phyloP scores from a whole-genome alignment of 768 basidiomycete genomes.

The Hygrocybe coccinea region DNA sequence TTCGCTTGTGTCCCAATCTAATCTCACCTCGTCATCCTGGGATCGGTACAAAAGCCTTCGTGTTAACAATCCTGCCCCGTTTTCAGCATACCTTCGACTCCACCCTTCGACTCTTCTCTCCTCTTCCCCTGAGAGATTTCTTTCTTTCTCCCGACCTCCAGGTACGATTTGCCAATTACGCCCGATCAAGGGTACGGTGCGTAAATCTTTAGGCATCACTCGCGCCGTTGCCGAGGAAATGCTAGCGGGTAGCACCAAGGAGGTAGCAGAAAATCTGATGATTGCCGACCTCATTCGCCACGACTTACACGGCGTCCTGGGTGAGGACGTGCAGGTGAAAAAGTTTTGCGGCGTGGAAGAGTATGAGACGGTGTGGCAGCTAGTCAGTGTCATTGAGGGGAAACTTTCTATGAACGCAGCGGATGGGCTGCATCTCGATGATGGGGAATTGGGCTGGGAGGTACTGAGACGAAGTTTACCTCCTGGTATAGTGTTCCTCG shows the following conservation, averaged over 20 bases:
- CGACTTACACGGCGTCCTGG: constrained; percentile 81
- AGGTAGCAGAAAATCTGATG: constrained; percentile 96
- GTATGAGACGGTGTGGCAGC: constrained; percentile 91
- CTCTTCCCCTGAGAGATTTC: constrained; percentile 89
- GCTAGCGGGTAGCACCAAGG: constrained; percentile 68
- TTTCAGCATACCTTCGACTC: constrained; percentile 76
- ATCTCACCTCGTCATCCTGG: constrained; percentile 53
- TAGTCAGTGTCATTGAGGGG: constrained; percentile 91
- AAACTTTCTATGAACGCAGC: constrained; percentile 35
- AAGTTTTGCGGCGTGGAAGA: constrained; percentile 87
- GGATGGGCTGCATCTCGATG: constrained; percentile 21
- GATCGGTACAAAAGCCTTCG: constrained; percentile 70
- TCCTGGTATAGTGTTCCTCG: constrained; percentile 52
- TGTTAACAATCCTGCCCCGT: constrained; percentile 78
- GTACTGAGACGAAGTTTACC: constrained; percentile 76
- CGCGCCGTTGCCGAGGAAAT: constrained; percentile 61
- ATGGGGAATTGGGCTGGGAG: constrained; percentile 67
- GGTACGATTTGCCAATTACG: constrained; percentile 70
- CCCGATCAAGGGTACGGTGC: constrained; percentile 91
- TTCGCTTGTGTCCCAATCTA: constrained; percentile 11
- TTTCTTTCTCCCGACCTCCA: constrained; percentile 71
- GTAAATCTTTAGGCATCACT: constrained; percentile 60
- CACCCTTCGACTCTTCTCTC: constrained; percentile 74
- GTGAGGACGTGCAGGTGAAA: constrained; percentile 74
- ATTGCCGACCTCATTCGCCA: constrained; percentile 95